phyloP scores from a whole-genome alignment of 768 basidiomycete genomes.

The Sporobolomyces roseus region DNA sequence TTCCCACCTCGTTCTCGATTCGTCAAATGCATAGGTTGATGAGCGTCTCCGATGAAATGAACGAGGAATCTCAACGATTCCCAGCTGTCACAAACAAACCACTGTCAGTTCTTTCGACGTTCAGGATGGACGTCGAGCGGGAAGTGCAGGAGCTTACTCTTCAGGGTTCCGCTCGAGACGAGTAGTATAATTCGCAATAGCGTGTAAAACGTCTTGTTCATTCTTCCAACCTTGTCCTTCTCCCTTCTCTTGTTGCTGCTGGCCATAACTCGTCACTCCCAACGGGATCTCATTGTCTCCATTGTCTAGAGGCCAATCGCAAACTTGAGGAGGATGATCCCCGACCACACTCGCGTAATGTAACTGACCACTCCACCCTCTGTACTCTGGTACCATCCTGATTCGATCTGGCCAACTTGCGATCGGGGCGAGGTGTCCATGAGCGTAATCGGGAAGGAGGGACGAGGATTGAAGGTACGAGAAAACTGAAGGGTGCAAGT shows the following conservation, averaged over 20 bases:
- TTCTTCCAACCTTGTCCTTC: slow-evolving; percentile 56
- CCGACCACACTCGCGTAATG: slow-evolving; percentile 29
- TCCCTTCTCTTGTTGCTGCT: neutral
- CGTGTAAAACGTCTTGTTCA: slow-evolving; percentile 67
- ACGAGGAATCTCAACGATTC: slow-evolving; percentile 84
- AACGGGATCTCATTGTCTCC: slow-evolving; percentile 1
- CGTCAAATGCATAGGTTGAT: slow-evolving; percentile 86
- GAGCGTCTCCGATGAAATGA: slow-evolving; percentile 86
- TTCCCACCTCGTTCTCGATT: slow-evolving; percentile 87
- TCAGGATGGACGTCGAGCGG: neutral
- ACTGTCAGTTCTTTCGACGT: neutral
- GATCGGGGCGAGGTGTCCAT: slow-evolving; percentile 75
- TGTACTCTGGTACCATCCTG: slow-evolving; percentile 43
- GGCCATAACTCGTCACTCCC: slow-evolving; percentile 51
- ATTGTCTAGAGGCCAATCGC: slow-evolving; percentile 50
- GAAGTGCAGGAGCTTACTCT: slow-evolving; percentile 13
- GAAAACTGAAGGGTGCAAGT: slow-evolving; percentile 68
- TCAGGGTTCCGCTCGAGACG: slow-evolving; percentile 28
- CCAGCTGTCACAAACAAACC: slow-evolving; percentile 15
- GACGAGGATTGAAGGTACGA: slow-evolving; percentile 37
- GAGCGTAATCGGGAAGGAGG: slow-evolving; percentile 59
- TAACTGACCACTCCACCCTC: slow-evolving; percentile 30
- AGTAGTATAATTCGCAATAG: slow-evolving; percentile 62
- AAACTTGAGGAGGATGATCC: slow-evolving; percentile 60
- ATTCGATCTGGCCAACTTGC: slow-evolving; percentile 84